Evolutionary conservation across 257 asterid species (phyloP), one percentile per base, ranked within the genome.

Genomic region (Haberlea rhodopensis): DNA sequence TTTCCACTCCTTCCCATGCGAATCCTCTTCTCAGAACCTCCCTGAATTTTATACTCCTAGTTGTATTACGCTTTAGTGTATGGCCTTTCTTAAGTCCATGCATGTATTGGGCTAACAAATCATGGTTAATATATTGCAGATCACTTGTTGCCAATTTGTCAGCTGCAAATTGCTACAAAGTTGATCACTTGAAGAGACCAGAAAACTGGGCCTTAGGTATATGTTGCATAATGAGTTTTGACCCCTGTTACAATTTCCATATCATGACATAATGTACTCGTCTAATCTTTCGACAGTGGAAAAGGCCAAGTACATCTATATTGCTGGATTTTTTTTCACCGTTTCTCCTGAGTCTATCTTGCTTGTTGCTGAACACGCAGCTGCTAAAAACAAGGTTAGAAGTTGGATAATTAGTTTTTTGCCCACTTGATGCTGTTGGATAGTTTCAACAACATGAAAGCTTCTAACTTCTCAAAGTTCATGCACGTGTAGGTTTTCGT

Each of bases 251-350:
- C 15, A 46, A 59, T 20, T 51, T 53, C 46, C 16, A 23, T 60
- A n/a, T 55, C 54, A 48, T 68, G 62, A 23, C 52, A 13, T 60
- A 43, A 37, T 28, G 69, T 31, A 72, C 71, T 31, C 53, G 8
- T 60, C 52, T 19, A 16, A 18, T 66, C 28, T 63, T 70, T 68
- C 24, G 27, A 73, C 83, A 94, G 99, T 94, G 71, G 99, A 94
- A 55, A 87, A 90, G 84, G 97, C 99, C 81, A 86, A 90, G 76
- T 84, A 79, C 84, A 73, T 65, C 86, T 90, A 90, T 34, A 86
- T 90, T 72, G 99, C 99, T 18, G 99, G 97, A 68, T 90, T 94
- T 68, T 94, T 94, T 76, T 97, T 88, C 79, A 86, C 97, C 1
- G 99, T 94, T 79, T 94, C 99, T 76, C 96, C 96, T 1, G 99